phyloP scores from a whole-genome alignment of 768 basidiomycete genomes.

The Podaxis sp. region DNA sequence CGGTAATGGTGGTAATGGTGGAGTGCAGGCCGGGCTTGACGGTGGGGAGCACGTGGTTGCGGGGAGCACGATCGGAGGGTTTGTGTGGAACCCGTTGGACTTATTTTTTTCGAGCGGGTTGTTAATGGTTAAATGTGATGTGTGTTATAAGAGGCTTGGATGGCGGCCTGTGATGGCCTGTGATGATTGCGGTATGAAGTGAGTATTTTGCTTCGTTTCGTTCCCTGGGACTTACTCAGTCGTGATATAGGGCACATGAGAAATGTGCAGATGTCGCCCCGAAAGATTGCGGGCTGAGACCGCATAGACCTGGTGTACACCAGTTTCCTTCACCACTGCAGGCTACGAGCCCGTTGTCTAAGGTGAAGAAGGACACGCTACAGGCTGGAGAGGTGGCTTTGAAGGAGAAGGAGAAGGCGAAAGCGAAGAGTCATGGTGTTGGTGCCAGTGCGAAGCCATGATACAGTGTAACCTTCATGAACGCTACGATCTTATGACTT shows the following conservation, averaged over 20 bases:
- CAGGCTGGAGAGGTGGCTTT: constrained; percentile 12
- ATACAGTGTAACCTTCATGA: background rate
- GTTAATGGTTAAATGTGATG: constrained; percentile 74
- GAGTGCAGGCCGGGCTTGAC: constrained; percentile 41
- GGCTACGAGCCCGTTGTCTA: constrained; percentile 37
- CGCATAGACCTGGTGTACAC: constrained; percentile 12
- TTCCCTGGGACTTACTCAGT: constrained; percentile 5
- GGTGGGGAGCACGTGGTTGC: constrained; percentile 34
- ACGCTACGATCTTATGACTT: background rate
- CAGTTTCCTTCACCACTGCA: constrained; percentile 22
- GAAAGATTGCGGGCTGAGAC: constrained; percentile 64
- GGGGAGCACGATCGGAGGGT: constrained; percentile 33
- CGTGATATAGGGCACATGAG: constrained; percentile 62
- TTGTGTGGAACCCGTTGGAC: constrained; percentile 75
- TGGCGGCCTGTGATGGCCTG: constrained; percentile 86
- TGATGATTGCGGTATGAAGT: constrained; percentile 85
- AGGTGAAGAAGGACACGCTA: constrained; percentile 33
- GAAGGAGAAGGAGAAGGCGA: constrained; percentile 25
- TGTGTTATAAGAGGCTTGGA: constrained; percentile 79
- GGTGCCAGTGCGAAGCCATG: background rate
- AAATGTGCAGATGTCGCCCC: constrained; percentile 87
- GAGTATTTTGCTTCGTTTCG: constrained; percentile 20
- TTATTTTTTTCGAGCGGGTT: constrained; percentile 74
- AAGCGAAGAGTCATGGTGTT: constrained; percentile 22
- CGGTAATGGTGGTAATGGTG: constrained; percentile 8